Evolutionary conservation across 768 basidiomycete genomes (phyloP), one percentile per base, ranked within the genome.

Genomic region (Dentipellis fragilis): DNA sequence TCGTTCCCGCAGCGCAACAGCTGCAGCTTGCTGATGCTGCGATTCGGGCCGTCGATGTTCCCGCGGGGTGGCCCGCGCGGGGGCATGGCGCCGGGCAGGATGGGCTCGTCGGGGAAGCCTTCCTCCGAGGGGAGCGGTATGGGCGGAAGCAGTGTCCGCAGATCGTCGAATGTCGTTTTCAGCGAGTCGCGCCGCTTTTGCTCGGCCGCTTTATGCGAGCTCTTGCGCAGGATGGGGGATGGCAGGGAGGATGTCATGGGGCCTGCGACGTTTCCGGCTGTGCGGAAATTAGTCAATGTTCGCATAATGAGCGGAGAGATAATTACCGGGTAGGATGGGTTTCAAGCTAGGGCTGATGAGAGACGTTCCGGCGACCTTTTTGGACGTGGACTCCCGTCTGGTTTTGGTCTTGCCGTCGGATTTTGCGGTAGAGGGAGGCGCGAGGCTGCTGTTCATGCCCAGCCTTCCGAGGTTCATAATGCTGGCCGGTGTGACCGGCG

Each of bases 171-270:
- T 4, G 93, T 92, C 14, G 88, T 85, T 73, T 98, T 99, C 57
- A 98, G 81, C 46, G 91, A 93, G 70, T 99, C 95, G 9, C 96
- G 84, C 47, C 96, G 87, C 67, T 94, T 93, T 68, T 99, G 96
- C 70, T 99, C 96, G 5, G 96, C 96, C 11, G 85, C 89, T 71
- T 97, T 98, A 71, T 99, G 90, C 7, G 89, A 89, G 29, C 85
- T 85, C 68, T 90, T 91, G 57, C 82, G 79, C 49, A 78, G 69
- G 37, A 75, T 76, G 29, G 70, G 71, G 42, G 42, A 60, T 3
- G 66, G 62, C 42, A 66, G 19, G 8, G 64, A 42, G 21, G 59
- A 55, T 3, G 64, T 62, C 19, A 69, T 59, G 19, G 66, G 34
- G 37, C 67, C 55, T 21, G 65, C 45, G 37, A 70, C 61, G 23